Base-by-base conservation (phyloP, 228 moss, liverwort and hornwort species). In the Sphagnum fallax region DNA sequence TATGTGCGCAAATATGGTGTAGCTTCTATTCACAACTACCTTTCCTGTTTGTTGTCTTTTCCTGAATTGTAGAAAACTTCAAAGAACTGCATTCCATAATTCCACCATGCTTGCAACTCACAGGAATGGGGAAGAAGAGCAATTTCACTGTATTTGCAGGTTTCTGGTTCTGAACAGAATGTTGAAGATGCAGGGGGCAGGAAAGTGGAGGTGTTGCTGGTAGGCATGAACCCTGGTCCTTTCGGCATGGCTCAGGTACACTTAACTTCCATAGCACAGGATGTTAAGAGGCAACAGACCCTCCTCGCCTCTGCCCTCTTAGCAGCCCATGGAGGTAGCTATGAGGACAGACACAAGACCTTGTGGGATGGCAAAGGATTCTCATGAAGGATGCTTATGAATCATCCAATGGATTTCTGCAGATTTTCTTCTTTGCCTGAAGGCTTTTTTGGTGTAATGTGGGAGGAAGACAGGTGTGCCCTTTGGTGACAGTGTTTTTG, bases 191-290 rank as follows among this genome's bases (percentile, higher is more conserved):
- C 85, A 88, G 88, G 88, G 66, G 88, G 88, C 48, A 84, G 77
- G 78, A 78, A 78, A 68, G 84, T 88, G 51, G 88, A 88, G 47
- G 80, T 85, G 48, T 78, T 88, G 75, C 74, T 88, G 63, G 85
- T 88, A 73, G 85, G 85, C 52, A 88, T 85, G 88, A 88, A 85
- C 64, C 88, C 88, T 50, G 88, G 88, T 16, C 85, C 88, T 53
- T 88, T 84, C 72, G 88, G 88, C 69, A 88, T 88, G 88, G 80
- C 78, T 66, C 88, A 88, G 82, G 88, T 88, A 16, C 78, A 78
- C 4, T 52, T 52, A 65, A 61, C 58, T 68, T 69, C 67, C 77
- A 59, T 15, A 16, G 32, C 32, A 64, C 9, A 5, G 4, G 64
- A 32, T 64, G 64, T 32, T 10, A 64, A 5, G 32, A 49, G 49